Conservation (phyloP, 352 stramenopile species). For the Pythium monospermum region DNA sequence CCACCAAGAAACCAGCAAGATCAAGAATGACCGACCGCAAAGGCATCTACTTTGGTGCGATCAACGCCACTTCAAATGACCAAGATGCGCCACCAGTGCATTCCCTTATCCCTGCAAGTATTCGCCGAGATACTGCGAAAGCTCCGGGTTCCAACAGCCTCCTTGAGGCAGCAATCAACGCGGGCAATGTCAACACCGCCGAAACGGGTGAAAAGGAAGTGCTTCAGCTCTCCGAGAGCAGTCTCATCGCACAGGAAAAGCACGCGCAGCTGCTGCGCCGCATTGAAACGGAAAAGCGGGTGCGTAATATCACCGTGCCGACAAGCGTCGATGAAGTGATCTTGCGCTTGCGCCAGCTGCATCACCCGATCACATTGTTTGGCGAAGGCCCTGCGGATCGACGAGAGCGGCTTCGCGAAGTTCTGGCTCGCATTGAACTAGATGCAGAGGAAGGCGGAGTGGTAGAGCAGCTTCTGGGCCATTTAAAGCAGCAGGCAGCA, state of each 20-base stretch:
- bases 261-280: slow-evolving; percentile 80
- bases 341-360: slow-evolving; percentile 81
- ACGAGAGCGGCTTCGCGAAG: slow-evolving; percentile 89
- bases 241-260: slow-evolving; percentile 78
- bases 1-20: neutral
- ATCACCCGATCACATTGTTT: slow-evolving; percentile 94
- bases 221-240: slow-evolving; percentile 81
- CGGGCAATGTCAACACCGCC: slow-evolving; percentile 77
- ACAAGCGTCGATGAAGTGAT: slow-evolving; percentile 92
- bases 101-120: slow-evolving; percentile 39
- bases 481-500: slow-evolving; percentile 19
- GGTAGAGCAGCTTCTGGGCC: slow-evolving; percentile 48
- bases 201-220: slow-evolving; percentile 78
- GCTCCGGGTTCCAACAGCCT: slow-evolving; percentile 22
- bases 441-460: slow-evolving; percentile 63
- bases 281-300: slow-evolving; percentile 90
- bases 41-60: slow-evolving; percentile 81
- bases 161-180: slow-evolving; percentile 68
- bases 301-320: slow-evolving; percentile 89
- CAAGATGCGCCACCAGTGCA: slow-evolving; percentile 11
- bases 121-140: slow-evolving; percentile 17
- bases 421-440: slow-evolving; percentile 79
- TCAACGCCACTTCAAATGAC: slow-evolving; percentile 24
- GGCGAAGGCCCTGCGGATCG: slow-evolving; percentile 93
- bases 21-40: slow-evolving; percentile 58